These are phyloP conservation scores for Sclerotinia glacialis DNA, from an alignment of 2,329 filamentous ascomycete genomes.

Conservation along the genomic window DNA sequence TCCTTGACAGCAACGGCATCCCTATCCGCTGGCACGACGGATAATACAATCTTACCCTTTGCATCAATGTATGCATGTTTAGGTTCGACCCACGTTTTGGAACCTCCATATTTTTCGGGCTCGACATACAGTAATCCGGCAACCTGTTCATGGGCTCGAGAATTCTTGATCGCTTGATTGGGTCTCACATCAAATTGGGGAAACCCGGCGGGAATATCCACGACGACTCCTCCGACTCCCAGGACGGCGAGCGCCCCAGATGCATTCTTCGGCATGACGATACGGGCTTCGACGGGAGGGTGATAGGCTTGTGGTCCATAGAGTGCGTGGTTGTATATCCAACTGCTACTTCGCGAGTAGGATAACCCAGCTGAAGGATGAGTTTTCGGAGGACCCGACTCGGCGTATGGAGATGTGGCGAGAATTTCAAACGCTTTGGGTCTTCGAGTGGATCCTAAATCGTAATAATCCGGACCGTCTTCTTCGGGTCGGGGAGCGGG, in stretches of 20 bases:
- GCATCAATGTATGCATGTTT: conserved; percentile 35
- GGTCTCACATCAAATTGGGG: conserved; percentile 12
- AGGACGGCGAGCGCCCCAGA: conserved; percentile 33
- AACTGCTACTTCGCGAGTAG: conserved; percentile 55
- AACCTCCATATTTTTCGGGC: conserved; percentile 35
- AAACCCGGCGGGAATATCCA: conserved; percentile 27
- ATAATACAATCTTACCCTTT: conserved; percentile 34
- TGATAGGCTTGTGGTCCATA: conserved; percentile 56
- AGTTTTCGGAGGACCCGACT: conserved; percentile 54
- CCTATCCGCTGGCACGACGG: conserved; percentile 30
- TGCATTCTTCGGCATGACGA: conserved; percentile 49
- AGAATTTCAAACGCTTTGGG: conserved; percentile 28
- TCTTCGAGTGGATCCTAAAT: background rate
- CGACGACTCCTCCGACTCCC: conserved; percentile 39
- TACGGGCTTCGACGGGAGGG: conserved; percentile 55
- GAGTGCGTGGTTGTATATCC: conserved; percentile 57
- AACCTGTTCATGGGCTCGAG: background rate
- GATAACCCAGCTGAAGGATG: conserved; percentile 64
- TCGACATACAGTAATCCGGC: conserved; percentile 34
- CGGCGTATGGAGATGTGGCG: conserved; percentile 43
- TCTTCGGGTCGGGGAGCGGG: conserved; percentile 13
- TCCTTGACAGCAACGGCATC: conserved; percentile 36
- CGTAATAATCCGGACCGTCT: background rate
- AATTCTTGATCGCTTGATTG: too few relatives aligned
- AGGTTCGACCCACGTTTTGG: conserved; percentile 37